Evolutionary conservation across 129 eudicot species (phyloP).

Genomic region (Tagetes erecta): DNA sequence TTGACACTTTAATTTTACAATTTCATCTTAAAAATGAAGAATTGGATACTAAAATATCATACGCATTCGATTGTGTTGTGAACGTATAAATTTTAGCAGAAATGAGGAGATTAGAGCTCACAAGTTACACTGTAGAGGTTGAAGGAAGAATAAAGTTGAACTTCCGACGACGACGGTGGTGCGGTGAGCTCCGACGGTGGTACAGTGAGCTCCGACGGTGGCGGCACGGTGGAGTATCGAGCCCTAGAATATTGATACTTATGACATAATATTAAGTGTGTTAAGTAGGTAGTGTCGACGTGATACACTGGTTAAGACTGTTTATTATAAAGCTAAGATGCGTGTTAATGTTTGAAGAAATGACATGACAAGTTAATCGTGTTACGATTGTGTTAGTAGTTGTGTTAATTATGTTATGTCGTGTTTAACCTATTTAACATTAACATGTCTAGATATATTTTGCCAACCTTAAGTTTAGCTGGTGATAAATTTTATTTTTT

Average conservation of each 20-base stretch:
- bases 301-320: no score
- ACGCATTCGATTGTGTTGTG: background rate
- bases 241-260: conserved; percentile 7
- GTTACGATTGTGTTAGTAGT: no score
- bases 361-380: no score
- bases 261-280: background rate
- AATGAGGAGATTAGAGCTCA: conserved; percentile 25
- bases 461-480: no score
- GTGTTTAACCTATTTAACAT: no score
- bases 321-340: no score
- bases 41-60: background rate
- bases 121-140: conserved; percentile 10
- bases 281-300: no score
- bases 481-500: no score
- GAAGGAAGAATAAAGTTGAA: conserved; percentile 7
- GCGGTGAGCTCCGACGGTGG: conserved; percentile 19
- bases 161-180: conserved; percentile 15
- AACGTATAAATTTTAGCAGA: background rate
- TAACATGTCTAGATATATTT: no score
- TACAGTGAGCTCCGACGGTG: background rate
- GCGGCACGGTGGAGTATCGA: conserved; percentile 8
- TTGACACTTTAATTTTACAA: background rate
- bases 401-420: no score
- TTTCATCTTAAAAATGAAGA: background rate
- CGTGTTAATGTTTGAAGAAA: no score